Conservation (phyloP, 495 filamentous ascomycete genomes). For the Penicillium tannophilum region DNA sequence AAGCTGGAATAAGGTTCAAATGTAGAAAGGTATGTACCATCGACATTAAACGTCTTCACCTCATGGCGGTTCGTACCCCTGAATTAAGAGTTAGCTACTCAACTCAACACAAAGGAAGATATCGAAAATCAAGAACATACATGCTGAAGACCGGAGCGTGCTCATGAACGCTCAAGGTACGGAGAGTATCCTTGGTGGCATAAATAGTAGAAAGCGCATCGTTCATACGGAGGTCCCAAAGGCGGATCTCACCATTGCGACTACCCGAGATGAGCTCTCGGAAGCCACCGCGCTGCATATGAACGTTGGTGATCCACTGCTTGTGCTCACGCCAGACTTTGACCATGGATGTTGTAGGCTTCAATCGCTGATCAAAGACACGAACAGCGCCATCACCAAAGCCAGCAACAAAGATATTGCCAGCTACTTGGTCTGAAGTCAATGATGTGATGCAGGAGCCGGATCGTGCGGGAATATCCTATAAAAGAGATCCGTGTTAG, state of each 20-base stretch:
- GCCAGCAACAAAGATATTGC: constrained; percentile 91
- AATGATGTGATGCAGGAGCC: constrained; percentile 94
- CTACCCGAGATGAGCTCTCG: constrained; percentile 86
- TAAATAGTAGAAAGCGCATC: constrained; percentile 69
- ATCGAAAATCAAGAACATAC: constrained; percentile 56
- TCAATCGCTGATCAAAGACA: constrained; percentile 87
- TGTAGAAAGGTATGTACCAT: constrained; percentile 72
- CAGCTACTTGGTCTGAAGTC: constrained; percentile 95
- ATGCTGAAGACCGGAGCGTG: constrained; percentile 95
- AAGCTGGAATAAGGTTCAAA: constrained; percentile 89
- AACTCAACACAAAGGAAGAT: not conserved
- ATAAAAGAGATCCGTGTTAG: constrained; percentile 5
- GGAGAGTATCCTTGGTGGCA: constrained; percentile 75
- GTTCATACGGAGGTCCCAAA: constrained; percentile 95
- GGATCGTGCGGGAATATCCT: constrained; percentile 93
- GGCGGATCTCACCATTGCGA: constrained; percentile 85
- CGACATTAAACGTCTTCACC: constrained; percentile 90
- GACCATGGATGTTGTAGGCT: constrained; percentile 83
- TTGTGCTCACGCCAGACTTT: constrained; percentile 94
- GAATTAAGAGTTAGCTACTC: constrained; percentile 18
- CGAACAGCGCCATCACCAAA: constrained; percentile 97
- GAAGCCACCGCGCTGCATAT: constrained; percentile 94
- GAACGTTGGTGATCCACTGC: constrained; percentile 91
- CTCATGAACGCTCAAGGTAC: constrained; percentile 91
- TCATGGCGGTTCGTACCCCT: constrained; percentile 86